These are phyloP conservation scores for Salisapilia sapeloensis DNA, from an alignment of 352 stramenopile species.

Conservation along the genomic window DNA sequence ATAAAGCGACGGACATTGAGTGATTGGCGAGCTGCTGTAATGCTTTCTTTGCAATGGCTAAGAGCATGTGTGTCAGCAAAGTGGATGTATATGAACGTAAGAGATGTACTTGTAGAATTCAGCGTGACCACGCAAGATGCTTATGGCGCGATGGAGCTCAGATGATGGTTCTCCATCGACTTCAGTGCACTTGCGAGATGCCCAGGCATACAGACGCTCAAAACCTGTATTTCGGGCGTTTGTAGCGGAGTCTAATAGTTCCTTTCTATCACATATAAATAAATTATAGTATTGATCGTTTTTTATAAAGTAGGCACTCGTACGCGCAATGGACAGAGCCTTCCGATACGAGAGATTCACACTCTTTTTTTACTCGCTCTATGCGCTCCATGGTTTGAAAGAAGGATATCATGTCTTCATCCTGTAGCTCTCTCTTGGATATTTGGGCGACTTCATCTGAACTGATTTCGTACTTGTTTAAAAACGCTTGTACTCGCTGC, in stretches of 20 bases:
- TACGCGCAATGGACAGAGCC: conserved; percentile 27
- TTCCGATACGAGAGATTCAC: conserved; percentile 25
- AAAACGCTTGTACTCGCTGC: conserved; percentile 32
- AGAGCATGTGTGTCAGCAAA: neutral
- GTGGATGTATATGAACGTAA: neutral
- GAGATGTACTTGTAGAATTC: conserved; percentile 61
- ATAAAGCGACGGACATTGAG: conserved; percentile 65
- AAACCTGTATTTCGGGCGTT: conserved; percentile 77
- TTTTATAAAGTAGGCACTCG: neutral
- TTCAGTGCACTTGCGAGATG: conserved; percentile 52
- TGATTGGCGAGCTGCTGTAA: conserved; percentile 29
- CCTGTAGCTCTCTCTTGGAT: conserved; percentile 12
- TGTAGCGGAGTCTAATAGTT: conserved; percentile 72
- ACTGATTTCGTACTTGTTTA: conserved; percentile 50
- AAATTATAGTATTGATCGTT: neutral
- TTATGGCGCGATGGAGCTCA: conserved; percentile 48
- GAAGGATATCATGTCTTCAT: conserved; percentile 38
- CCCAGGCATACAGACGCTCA: conserved; percentile 78
- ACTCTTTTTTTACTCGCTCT: conserved; percentile 53
- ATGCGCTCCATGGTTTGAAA: conserved; percentile 53
- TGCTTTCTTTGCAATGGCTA: conserved; percentile 70
- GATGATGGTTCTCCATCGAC: conserved; percentile 46
- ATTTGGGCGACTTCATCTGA: conserved; percentile 46
- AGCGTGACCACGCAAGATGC: conserved; percentile 31
- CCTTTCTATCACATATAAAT: conserved; percentile 18